phyloP scores from a whole-genome alignment of 2,329 filamentous ascomycete genomes.

The Curvularia eragrostidis region DNA sequence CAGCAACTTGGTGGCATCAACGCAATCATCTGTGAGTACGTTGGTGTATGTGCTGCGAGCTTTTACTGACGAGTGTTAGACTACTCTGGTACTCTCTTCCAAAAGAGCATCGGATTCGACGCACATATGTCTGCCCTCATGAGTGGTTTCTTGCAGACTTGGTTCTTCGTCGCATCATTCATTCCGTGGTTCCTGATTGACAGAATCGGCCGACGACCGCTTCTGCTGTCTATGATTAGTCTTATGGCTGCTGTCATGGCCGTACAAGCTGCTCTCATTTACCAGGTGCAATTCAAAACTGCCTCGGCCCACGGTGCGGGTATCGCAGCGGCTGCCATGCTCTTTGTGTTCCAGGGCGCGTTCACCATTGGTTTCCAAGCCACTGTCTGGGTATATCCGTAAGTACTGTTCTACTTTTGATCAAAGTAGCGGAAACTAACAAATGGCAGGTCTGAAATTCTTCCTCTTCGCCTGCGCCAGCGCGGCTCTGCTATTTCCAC shows the following conservation, averaged over 20 bases:
- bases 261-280: conserved; percentile 27
- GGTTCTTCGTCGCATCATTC: conserved; percentile 29
- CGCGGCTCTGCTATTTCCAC: conserved; percentile 60
- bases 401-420: background rate
- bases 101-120: conserved; percentile 28
- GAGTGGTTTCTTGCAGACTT: conserved; percentile 28
- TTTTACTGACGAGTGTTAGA: conserved; percentile 12
- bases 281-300: conserved; percentile 26
- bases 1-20: conserved; percentile 28
- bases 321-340: conserved; percentile 26
- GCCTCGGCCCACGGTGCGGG: conserved; percentile 20
- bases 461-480: conserved; percentile 58
- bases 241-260: conserved; percentile 28
- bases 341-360: conserved; percentile 27
- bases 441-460: conserved; percentile 51
- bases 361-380: conserved; percentile 30
- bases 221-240: conserved; percentile 27
- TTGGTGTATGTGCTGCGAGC: background rate
- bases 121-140: conserved; percentile 25
- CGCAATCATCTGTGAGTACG: conserved; percentile 24
- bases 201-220: conserved; percentile 22
- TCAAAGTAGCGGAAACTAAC: background rate
- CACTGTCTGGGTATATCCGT: conserved; percentile 55
- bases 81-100: conserved; percentile 25
- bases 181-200: conserved; percentile 28